Percentiles rank a stretch among this genome's conserved stretches.
phyloP scores from a whole-genome alignment of 2,329 filamentous ascomycete genomes.

The Sphaerulina populicola region DNA sequence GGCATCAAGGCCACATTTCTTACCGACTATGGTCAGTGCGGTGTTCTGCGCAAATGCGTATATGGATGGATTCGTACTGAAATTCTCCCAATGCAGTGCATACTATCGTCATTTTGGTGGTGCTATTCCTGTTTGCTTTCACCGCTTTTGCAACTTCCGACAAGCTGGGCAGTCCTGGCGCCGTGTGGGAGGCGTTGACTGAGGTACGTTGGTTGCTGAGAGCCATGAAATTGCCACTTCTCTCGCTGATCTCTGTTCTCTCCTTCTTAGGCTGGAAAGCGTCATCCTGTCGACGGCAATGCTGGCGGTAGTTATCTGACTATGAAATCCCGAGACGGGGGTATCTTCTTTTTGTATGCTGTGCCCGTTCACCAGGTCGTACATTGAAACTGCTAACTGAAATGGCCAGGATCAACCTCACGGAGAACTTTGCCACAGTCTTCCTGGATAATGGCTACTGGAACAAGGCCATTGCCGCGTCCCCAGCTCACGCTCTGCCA shows the following conservation, averaged over 20 bases:
- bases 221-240: neutral
- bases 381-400: neutral
- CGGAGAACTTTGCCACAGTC: conserved; percentile 24
- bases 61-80: conserved; percentile 25
- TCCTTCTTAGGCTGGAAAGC: conserved; percentile 19
- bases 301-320: conserved; percentile 36
- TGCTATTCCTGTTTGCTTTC: conserved; percentile 40
- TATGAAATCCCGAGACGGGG: conserved; percentile 27
- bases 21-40: conserved; percentile 32
- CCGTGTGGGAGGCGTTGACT: conserved; percentile 31
- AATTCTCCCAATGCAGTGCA: neutral
- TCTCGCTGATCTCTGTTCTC: conserved; percentile 26
- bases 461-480: conserved; percentile 38
- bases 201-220: neutral
- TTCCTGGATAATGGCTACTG: conserved; percentile 42
- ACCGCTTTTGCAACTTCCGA: conserved; percentile 33
- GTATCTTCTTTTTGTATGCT: conserved; percentile 17
- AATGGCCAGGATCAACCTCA: conserved; percentile 5
- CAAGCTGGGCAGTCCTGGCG: conserved; percentile 34
- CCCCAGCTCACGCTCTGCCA: conserved; percentile 32
- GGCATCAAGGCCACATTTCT: conserved; percentile 39
- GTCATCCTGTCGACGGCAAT: conserved; percentile 34
- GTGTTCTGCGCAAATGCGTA: conserved; percentile 31
- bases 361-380: neutral
- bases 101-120: conserved; percentile 6